phyloP scores from a whole-genome alignment of 2,329 filamentous ascomycete species.

The Xylaria hypoxylon region DNA sequence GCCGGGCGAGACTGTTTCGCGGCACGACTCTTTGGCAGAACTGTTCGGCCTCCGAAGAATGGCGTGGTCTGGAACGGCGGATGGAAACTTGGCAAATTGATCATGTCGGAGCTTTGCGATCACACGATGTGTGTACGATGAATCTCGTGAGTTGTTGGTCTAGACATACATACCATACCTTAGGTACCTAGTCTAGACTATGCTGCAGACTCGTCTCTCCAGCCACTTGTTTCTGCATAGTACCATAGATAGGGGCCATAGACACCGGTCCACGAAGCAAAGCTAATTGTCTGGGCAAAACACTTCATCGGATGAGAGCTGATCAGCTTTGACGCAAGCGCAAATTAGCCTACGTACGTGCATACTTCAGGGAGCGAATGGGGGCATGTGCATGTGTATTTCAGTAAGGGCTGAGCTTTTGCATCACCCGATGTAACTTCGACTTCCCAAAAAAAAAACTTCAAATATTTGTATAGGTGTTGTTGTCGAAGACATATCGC shows the following conservation, averaged over 20 bases:
- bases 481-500: background rate
- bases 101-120: background rate
- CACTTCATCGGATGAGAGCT: background rate
- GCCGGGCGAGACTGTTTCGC: background rate
- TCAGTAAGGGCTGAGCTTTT: background rate
- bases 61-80: slow-evolving; percentile 1
- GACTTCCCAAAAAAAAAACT: background rate
- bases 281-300: slow-evolving; percentile 6
- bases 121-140: background rate
- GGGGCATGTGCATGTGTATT: too few species aligned
- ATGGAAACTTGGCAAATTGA: slow-evolving; percentile 12
- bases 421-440: too few species aligned
- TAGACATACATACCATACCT: too few species aligned
- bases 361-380: background rate
- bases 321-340: background rate
- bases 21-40: background rate
- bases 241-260: background rate
- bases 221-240: background rate
- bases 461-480: background rate
- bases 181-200: too few species aligned
- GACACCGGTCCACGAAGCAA: slow-evolving; percentile 5
- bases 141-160: background rate
- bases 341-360: background rate
- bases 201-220: background rate
- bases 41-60: slow-evolving; percentile 11